Evolutionary conservation across 768 basidiomycete genomes (phyloP), one percentile per base, ranked within the genome.

Genomic region (Leucosporidium scottii): DNA sequence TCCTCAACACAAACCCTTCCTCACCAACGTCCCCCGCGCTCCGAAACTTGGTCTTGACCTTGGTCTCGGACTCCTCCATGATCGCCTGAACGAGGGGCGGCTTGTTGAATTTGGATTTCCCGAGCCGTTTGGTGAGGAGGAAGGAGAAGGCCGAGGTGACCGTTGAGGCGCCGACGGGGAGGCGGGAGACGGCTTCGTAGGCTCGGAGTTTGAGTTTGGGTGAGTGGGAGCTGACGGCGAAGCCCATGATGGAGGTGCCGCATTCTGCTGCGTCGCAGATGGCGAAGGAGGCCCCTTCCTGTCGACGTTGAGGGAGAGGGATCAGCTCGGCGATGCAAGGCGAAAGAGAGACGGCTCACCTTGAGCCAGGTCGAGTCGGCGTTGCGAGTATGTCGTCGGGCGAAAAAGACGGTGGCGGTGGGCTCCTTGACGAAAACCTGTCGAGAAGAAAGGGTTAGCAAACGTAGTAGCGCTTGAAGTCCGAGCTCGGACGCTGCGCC

Each of bases 381-480:
- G 13, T 53, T 27, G 4, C 13, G 15, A 13, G 62, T 58, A 28
- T 71, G 66, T 15, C 61, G 36, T 10, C 39, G 23, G 0, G 61
- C 61, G 17, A 67, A 71, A 23, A 31, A 30, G 1, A 50, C 27
- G 31, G 57, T 48, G 4, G 70, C 62, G 0, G 51, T 60, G 2
- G 63, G 47, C 27, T 71, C 70, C 21, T 55, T 50, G 21, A 71
- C 56, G 48, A 71, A 71, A n/a, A 59, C 23, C 66, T 67, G 48
- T n/a, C 0, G 23, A 23, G 2, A 3, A 15, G 0, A 3, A 8
- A 34, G 15, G 5, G 4, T 49, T 47, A 47, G 39, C 3, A 34
- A 25, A 15, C 4, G 4, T 6, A 3, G 20, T 4, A 8, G 17
- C 23, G 3, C 1, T 4, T 36, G 9, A 10, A 34, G 34, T 34